phyloP scores from a whole-genome alignment of 2,329 filamentous ascomycete genomes.

The Exserohilum rostratum region DNA sequence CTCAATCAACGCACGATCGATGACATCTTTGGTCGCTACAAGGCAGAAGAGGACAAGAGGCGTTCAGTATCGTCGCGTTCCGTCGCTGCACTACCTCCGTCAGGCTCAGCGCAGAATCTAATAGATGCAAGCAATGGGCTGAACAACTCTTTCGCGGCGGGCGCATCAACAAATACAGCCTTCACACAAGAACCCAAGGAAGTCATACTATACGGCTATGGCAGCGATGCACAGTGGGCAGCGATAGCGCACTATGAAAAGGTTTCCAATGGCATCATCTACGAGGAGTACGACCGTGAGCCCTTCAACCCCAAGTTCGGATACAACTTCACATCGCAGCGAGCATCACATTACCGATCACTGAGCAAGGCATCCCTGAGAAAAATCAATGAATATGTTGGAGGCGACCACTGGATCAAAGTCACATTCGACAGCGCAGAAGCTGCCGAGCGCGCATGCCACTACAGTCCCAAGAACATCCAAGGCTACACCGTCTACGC shows the following conservation, averaged over 20 bases:
- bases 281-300: slow-evolving; percentile 90
- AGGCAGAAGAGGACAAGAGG: slow-evolving; percentile 38
- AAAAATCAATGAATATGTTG: slow-evolving; percentile 80
- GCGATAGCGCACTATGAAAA: slow-evolving; percentile 88
- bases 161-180: slow-evolving; percentile 46
- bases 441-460: slow-evolving; percentile 56
- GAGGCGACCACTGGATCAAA: slow-evolving; percentile 87
- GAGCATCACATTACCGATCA: slow-evolving; percentile 68
- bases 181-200: slow-evolving; percentile 68
- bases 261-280: slow-evolving; percentile 78
- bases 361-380: slow-evolving; percentile 75
- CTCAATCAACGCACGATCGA: slow-evolving; percentile 56
- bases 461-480: slow-evolving; percentile 55
- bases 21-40: slow-evolving; percentile 52
- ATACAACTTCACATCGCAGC: slow-evolving; percentile 73
- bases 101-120: slow-evolving; percentile 42
- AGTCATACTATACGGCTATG: slow-evolving; percentile 84
- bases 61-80: slow-evolving; percentile 35
- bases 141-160: slow-evolving; percentile 32
- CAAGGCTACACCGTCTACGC: slow-evolving; percentile 57
- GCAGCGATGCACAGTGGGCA: slow-evolving; percentile 73
- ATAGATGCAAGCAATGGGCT: slow-evolving; percentile 36
- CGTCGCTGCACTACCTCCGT: slow-evolving; percentile 31
- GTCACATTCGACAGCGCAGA: slow-evolving; percentile 58
- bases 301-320: slow-evolving; percentile 77